Base-by-base conservation (phyloP, 176 grass and related monocot species). In the Lolium rigidum region DNA sequence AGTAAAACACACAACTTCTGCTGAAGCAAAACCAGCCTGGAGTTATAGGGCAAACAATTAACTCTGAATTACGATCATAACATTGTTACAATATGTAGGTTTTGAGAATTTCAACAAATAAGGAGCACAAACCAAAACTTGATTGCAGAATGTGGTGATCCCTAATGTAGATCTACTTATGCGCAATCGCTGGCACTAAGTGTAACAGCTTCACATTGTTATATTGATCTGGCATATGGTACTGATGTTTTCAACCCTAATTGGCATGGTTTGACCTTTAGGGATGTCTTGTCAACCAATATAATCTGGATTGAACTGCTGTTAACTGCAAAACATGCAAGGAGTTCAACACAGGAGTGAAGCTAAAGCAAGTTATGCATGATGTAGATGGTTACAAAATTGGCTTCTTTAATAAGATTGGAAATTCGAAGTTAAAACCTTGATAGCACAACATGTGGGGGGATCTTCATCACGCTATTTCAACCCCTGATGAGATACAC, bases 401-500 rank as follows among this genome's bases (percentile, higher is more conserved):
- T 28, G 15, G 4, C 31, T 31, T 24, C 25, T 77, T 70, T 41
- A 24, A 58, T 47, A 59, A 38, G 10, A 72, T 4, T 60, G 28
- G 74, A 5, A n/a, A 18, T 12, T 17, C 47, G 12, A 68, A 52
- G 49, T 87, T 38, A 18, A 17, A 65, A 89, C 83, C 79, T 86
- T 15, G 0, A 54, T 39, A 57, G 22, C 31, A 37, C 77, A 47
- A 86, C 18, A 80, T 14, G 44, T 39, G 6, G 80, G 7, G 43
- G 8, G 58, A 39, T 56, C 70, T 41, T 82, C n/a, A 1, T 82
- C 83, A 88, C 74, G 92, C 75, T 85, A 84, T 95, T 56, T 90
- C 84, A 59, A 98, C 80, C 21, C 93, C 96, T 41, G 92, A 91
- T 64, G 92, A 85, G 66, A 98, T 89, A 51, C 88, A 84, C 50